Conservation (phyloP, 2,329 filamentous ascomycete genomes). For the Didymella pinodella region DNA sequence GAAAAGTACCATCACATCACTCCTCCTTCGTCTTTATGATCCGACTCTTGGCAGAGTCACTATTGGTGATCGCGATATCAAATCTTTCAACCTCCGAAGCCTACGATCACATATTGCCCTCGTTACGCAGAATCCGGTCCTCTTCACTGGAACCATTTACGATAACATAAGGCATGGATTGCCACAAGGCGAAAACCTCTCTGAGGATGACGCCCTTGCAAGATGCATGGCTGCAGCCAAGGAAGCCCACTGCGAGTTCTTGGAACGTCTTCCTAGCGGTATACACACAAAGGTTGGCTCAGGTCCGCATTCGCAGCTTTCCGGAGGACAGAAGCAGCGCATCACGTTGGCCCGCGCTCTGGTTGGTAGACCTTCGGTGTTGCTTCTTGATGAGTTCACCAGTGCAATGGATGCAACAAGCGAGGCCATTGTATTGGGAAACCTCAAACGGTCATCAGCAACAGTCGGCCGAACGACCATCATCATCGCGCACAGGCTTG, state of each 20-base stretch:
- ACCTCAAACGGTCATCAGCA: constrained; percentile 41
- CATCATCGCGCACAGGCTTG: constrained; percentile 49
- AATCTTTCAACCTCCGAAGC: constrained; percentile 40
- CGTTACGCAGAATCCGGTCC: constrained; percentile 45
- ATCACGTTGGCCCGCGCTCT: constrained; percentile 49
- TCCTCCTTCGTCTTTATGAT: constrained; percentile 54
- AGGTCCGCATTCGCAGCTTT: constrained; percentile 45
- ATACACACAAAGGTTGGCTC: constrained; percentile 46
- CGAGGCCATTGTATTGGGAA: constrained; percentile 45
- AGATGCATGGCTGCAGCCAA: constrained; percentile 59
- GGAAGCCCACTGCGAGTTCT: constrained; percentile 62
- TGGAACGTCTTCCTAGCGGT: constrained; percentile 47
- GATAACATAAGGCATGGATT: constrained; percentile 49
- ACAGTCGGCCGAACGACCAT: constrained; percentile 44
- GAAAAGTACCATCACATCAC: constrained; percentile 55
- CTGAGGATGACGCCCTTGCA: constrained; percentile 52
- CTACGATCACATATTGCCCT: constrained; percentile 45
- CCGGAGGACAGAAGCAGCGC: constrained; percentile 51
- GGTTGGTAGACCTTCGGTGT: constrained; percentile 43
- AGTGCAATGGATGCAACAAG: constrained; percentile 44
- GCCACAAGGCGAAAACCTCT: constrained; percentile 26
- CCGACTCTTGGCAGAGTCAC: constrained; percentile 39
- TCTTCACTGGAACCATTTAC: constrained; percentile 48
- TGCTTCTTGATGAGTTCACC: constrained; percentile 50
- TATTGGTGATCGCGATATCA: constrained; percentile 40